Conservation (phyloP, 1,284 basidiomycete species). For the Pseudozyma sp. region DNA sequence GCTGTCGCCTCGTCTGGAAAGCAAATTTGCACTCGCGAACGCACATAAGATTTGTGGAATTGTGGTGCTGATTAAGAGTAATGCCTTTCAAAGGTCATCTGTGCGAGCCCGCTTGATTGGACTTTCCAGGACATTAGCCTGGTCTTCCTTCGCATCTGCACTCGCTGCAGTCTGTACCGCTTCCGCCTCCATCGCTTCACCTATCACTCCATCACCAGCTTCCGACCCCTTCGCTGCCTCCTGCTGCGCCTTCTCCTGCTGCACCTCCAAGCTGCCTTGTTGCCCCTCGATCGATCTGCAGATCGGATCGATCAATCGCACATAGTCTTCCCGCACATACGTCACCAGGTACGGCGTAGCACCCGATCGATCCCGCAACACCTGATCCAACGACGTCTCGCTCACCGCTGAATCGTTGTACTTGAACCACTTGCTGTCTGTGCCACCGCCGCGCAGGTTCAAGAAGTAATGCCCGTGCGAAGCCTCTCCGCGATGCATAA, state of each 20-base stretch:
- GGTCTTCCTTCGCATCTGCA: neutral
- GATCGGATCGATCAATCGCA: constrained; percentile 45
- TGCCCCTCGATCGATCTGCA: constrained; percentile 26
- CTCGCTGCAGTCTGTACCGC: constrained; percentile 5
- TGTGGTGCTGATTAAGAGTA: neutral
- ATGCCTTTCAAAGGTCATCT: constrained; percentile 16
- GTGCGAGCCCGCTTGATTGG: constrained; percentile 47
- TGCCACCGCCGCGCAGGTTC: constrained; percentile 46
- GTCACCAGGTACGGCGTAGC: constrained; percentile 67
- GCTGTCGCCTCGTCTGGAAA: too few relatives aligned
- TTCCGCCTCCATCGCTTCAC: neutral
- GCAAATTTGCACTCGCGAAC: too few relatives aligned
- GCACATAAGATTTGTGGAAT: too few relatives aligned
- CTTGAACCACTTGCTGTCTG: constrained; percentile 56
- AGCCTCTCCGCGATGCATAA: constrained; percentile 81
- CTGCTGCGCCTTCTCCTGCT: neutral
- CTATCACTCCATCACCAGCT: neutral
- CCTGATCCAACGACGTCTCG: constrained; percentile 41
- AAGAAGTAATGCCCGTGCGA: constrained; percentile 67
- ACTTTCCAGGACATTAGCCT: constrained; percentile 20
- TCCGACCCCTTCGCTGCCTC: neutral
- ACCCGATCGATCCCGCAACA: constrained; percentile 59
- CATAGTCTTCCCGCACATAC: constrained; percentile 56
- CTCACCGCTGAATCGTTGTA: constrained; percentile 62
- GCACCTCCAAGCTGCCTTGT: constrained; percentile 14